Base-by-base conservation (phyloP, 345 rosid genomes). In the Pseudoturritis turrita region DNA sequence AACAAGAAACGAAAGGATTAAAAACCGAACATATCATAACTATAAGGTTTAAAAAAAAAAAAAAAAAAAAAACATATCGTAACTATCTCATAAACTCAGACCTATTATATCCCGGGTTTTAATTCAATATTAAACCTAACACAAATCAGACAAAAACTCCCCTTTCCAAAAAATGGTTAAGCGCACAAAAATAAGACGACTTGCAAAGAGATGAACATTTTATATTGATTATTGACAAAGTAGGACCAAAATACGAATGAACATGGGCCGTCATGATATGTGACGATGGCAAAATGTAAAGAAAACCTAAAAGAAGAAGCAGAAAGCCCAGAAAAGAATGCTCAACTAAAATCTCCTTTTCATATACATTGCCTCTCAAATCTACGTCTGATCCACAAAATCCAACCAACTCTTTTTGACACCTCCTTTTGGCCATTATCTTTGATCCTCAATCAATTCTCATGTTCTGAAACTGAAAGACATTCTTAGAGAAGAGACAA, bases 221-320 rank as follows among this genome's bases (percentile, higher is more conserved):
- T 62, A 14, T 28, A 60, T 28, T 45, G 67, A 45, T 18, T 44
- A 29, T 52, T 66, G 61, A 66, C 61, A 65, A 51, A 66, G 33
- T 63, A 31, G 18, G 31, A 67, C 51, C 25, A 51, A 46, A 31
- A 8, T 37, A 52, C 14, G 40, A 52, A 25, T 7, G 25, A 47
- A 51, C 18, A 65, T 51, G 49, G 49, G 50, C 60, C 59, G 7
- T 35, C 25, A 14, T 4, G 40, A 26, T 4, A 64, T n/a, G 9
- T n/a, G 47, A 35, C 31, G 3, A 33, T 64, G 33, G 1, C 56
- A 47, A 21, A 47, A 51, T 66, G 47, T 52, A 23, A 53, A 28
- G 25, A 33, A 18, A 29, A 9, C 2, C 14, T 7, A 17, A 0
- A 13, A 26, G 6, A 49, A 49, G 25, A 62, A 5, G 9, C 15